Percentiles rank a stretch among this genome's conserved stretches.
Evolutionary conservation across 2,329 filamentous ascomycete species (phyloP).

Genomic region (Scytalidium lignicola): DNA sequence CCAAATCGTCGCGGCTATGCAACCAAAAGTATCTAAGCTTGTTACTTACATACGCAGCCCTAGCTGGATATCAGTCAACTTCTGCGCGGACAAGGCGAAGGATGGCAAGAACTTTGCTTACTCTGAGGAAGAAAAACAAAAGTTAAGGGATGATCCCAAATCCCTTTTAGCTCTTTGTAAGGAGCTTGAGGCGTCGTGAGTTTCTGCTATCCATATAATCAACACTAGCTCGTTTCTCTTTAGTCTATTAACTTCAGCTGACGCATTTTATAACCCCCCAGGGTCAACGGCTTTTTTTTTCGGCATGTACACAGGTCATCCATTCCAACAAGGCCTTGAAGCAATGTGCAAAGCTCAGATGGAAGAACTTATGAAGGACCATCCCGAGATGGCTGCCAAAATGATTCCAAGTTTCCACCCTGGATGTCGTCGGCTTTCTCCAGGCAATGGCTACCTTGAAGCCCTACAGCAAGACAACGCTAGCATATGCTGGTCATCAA

Average conservation of each 20-base stretch:
- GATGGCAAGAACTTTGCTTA: conserved; percentile 18
- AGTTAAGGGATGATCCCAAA: conserved; percentile 21
- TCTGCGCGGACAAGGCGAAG: conserved; percentile 13
- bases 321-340: background rate
- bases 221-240: background rate
- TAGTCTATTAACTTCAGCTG: background rate
- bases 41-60: conserved; percentile 45
- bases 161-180: background rate
- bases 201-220: no score
- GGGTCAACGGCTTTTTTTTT: background rate
- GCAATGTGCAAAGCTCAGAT: background rate
- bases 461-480: conserved; percentile 27
- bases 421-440: conserved; percentile 15
- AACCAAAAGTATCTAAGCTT: conserved; percentile 30
- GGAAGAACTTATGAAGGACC: background rate
- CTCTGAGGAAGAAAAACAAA: conserved; percentile 31
- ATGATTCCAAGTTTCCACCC: conserved; percentile 30
- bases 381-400: conserved; percentile 30
- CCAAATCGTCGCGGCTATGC: conserved; percentile 22
- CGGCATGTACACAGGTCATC: background rate
- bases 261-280: background rate
- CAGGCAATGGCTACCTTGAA: conserved; percentile 26
- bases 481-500: conserved; percentile 25
- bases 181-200: background rate
- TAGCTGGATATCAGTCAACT: conserved; percentile 37